These are phyloP conservation scores for Rhodotorula graminis DNA, from an alignment of 768 basidiomycete genomes.

Conservation along the genomic window DNA sequence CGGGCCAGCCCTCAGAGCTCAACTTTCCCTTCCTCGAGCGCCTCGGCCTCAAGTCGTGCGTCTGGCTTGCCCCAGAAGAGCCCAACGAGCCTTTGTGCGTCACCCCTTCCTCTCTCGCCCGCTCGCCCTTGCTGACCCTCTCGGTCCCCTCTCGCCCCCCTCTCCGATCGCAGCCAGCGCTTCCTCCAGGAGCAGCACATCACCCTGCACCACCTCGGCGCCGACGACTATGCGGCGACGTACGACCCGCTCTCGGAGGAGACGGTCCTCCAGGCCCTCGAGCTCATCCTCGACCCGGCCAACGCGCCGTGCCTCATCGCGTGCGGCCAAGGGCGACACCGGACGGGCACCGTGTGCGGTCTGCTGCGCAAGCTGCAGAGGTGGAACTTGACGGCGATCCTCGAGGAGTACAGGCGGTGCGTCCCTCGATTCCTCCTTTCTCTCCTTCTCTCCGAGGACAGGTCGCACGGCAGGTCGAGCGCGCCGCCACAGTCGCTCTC, in stretches of 20 bases:
- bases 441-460: not conserved
- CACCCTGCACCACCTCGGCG: constrained; percentile 45
- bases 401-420: constrained; percentile 47
- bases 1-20: constrained; percentile 45
- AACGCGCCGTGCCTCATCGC: constrained; percentile 47
- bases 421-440: not conserved
- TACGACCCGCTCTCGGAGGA: constrained; percentile 46
- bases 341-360: constrained; percentile 47
- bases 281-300: constrained; percentile 45
- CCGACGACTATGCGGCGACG: constrained; percentile 28
- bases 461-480: too few relatives aligned
- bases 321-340: constrained; percentile 48
- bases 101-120: not conserved
- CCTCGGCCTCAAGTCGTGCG: constrained; percentile 39
- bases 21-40: constrained; percentile 42
- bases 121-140: not conserved
- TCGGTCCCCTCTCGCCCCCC: too few relatives aligned
- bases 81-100: constrained; percentile 46
- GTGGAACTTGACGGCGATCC: constrained; percentile 47
- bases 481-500: not conserved
- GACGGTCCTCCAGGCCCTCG: constrained; percentile 47
- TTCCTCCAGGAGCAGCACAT: constrained; percentile 47
- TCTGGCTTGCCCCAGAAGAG: constrained; percentile 50
- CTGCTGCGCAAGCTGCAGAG: constrained; percentile 47
- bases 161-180: constrained; percentile 10